A percentile compares a stretch with the other conserved stretches of the same genome.
These are phyloP conservation scores for Arxiozyma telluris DNA, from an alignment of 1,139 yeast species.

Conservation along the genomic window DNA sequence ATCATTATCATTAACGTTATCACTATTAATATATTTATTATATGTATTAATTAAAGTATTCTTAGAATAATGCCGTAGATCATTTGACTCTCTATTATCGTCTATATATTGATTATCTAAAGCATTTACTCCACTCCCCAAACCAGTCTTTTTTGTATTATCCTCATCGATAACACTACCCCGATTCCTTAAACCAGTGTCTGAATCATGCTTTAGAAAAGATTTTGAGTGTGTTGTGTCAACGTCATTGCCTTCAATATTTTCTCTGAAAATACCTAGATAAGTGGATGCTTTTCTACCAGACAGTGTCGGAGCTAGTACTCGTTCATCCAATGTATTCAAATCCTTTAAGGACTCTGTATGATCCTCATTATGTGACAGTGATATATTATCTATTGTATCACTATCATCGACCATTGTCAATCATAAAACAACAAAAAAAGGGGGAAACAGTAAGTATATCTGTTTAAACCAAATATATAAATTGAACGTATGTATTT, in stretches of 20 bases:
- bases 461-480: background rate
- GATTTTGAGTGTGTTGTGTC: background rate
- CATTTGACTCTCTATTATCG: background rate
- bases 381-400: background rate
- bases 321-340: constrained; percentile 14
- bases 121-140: background rate
- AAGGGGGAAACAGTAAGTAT: background rate
- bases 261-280: constrained; percentile 28
- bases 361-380: background rate
- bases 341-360: constrained; percentile 1
- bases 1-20: background rate
- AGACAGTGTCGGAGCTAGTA: constrained; percentile 17
- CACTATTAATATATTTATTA: background rate
- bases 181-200: background rate
- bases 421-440: background rate
- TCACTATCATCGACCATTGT: constrained; percentile 1
- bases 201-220: background rate
- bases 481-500: too few relatives aligned
- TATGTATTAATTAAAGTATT: background rate
- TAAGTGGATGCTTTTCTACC: constrained; percentile 32
- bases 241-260: constrained; percentile 7
- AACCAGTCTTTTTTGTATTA: background rate
- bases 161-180: background rate
- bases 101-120: background rate
- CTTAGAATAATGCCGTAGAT: background rate